Evolutionary conservation across 164 flowering plant species (phyloP).

Genomic region (Vitis rupestris): DNA sequence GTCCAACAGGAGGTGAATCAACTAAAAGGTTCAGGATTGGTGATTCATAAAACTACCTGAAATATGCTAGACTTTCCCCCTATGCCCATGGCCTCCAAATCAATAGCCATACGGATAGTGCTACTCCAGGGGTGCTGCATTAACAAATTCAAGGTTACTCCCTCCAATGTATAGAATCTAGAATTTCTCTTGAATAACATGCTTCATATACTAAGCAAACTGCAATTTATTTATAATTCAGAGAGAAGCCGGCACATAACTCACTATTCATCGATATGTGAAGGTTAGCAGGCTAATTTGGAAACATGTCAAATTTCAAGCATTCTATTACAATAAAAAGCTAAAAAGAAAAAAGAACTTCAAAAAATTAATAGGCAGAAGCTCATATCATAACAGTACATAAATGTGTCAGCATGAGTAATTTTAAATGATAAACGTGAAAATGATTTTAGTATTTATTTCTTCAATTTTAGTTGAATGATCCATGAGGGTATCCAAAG

Average conservation of each 20-base stretch:
- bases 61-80: conserved; percentile 92
- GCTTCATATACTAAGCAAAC: neutral
- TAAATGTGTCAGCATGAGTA: too few relatives aligned
- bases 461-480: too few relatives aligned
- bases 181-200: neutral
- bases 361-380: neutral
- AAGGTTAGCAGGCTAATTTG: neutral
- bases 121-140: conserved; percentile 92
- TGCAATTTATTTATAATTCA: neutral
- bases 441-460: too few relatives aligned
- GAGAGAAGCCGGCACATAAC: neutral
- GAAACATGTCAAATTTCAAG: neutral
- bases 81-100: conserved; percentile 96
- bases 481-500: too few relatives aligned
- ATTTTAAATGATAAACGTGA: too few relatives aligned
- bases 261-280: neutral
- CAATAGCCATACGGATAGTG: conserved; percentile 75
- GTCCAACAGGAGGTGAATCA: neutral
- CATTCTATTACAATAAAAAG: neutral
- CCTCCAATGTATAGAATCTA: neutral
- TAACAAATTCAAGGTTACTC: conserved; percentile 10
- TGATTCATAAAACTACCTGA: conserved; percentile 57
- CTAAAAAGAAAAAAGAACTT: neutral
- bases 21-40: neutral
- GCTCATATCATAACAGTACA: too few relatives aligned